A percentile compares a stretch with the other conserved stretches of the same genome.
These are phyloP conservation scores for Vaccinium macrocarpon DNA, from an alignment of 148 eudicot genomes.

Conservation along the genomic window DNA sequence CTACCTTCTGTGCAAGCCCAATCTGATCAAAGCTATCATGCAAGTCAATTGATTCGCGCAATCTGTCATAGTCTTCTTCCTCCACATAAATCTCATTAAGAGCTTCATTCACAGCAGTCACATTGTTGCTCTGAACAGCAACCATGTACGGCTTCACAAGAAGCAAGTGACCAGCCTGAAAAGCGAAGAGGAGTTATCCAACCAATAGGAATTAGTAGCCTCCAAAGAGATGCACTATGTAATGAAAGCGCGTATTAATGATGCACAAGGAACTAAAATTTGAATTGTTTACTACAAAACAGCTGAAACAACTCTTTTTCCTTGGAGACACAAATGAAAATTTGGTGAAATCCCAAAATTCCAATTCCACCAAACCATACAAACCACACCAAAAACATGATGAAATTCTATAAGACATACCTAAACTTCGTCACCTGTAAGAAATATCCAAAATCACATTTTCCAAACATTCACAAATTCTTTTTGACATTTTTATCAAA, in stretches of 20 bases:
- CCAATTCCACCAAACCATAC: background rate
- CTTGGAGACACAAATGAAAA: background rate
- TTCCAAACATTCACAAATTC: background rate
- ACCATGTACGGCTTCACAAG: conserved; percentile 99
- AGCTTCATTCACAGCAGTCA: conserved; percentile 93
- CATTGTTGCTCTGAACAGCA: conserved; percentile 95
- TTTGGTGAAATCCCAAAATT: background rate
- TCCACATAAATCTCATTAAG: conserved; percentile 94
- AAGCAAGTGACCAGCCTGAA: conserved; percentile 88
- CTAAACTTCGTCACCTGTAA: background rate
- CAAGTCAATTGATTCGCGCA: conserved; percentile 84
- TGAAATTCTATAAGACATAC: background rate
- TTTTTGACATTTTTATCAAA: background rate
- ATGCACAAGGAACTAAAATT: background rate
- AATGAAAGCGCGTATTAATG: background rate
- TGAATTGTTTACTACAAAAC: background rate
- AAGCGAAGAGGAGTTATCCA: background rate
- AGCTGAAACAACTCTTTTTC: background rate
- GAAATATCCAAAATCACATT: background rate
- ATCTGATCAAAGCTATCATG: conserved; percentile 98
- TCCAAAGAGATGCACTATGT: background rate
- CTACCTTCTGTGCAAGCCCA: conserved; percentile 94
- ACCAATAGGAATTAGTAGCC: background rate
- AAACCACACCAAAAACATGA: background rate
- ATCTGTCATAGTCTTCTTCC: conserved; percentile 96